Conservation (phyloP, 2,329 filamentous ascomycete species). For the Fusarium sp. region DNA sequence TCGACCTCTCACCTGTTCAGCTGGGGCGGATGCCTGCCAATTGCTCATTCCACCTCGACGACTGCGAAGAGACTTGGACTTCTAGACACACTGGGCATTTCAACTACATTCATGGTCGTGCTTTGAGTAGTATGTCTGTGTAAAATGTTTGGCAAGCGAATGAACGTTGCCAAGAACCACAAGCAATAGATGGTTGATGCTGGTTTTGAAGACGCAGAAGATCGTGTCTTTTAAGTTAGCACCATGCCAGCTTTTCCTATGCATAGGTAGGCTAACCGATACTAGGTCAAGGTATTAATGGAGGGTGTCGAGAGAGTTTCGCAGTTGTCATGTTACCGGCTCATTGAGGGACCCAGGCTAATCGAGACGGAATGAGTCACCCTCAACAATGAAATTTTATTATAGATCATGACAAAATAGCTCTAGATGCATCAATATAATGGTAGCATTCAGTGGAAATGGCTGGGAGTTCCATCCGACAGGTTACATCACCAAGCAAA, state of each 20-base stretch:
- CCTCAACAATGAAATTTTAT: background rate
- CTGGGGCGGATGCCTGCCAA: constrained; percentile 64
- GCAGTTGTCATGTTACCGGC: constrained; percentile 35
- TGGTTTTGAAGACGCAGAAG: constrained; percentile 49
- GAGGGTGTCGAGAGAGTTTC: constrained; percentile 59
- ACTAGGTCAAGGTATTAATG: constrained; percentile 53
- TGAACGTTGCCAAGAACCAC: constrained; percentile 50
- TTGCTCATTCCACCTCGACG: constrained; percentile 70
- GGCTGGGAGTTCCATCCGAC: background rate
- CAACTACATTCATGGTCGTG: constrained; percentile 51
- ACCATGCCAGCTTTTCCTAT: too few species aligned
- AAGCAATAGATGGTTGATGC: constrained; percentile 52
- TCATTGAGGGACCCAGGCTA: constrained; percentile 31
- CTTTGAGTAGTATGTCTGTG: constrained; percentile 46
- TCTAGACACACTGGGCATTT: constrained; percentile 45
- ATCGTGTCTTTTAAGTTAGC: constrained; percentile 28
- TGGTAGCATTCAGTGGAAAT: background rate
- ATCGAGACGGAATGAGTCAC: background rate
- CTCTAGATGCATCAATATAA: background rate
- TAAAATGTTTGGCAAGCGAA: constrained; percentile 49
- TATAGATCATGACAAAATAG: background rate
- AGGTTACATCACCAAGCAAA: background rate
- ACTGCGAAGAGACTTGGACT: constrained; percentile 61
- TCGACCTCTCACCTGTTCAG: constrained; percentile 67
- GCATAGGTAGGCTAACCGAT: constrained; percentile 32